phyloP scores from a whole-genome alignment of 1,139 yeast species.

The Blastobotrys capitulatus region DNA sequence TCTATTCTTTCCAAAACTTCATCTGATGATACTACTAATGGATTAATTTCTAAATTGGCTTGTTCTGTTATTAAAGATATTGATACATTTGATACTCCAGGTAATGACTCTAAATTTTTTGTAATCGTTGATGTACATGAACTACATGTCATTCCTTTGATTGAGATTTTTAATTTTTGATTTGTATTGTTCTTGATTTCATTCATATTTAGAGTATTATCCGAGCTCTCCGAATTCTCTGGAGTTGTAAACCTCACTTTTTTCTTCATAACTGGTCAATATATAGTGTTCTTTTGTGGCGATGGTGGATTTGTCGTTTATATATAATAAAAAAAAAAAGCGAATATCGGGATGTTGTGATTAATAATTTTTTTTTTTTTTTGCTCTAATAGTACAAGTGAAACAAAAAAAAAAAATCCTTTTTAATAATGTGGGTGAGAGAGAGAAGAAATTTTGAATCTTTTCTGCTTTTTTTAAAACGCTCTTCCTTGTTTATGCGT shows the following conservation, averaged over 20 bases:
- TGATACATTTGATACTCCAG: constrained; percentile 47
- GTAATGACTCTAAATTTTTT: constrained; percentile 41
- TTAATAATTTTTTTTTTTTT: no score
- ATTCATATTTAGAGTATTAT: no score
- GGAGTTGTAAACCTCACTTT: constrained; percentile 8
- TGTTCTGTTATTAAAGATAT: constrained; percentile 74
- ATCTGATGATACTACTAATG: constrained; percentile 31
- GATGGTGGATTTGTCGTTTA: no score
- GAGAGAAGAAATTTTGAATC: no score
- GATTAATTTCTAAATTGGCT: constrained; percentile 51
- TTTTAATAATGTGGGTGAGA: no score
- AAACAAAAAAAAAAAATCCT: no score
- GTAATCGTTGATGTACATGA: constrained; percentile 69
- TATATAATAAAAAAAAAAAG: no score
- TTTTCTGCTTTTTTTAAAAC: no score
- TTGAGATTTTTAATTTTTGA: constrained; percentile 12
- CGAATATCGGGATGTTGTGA: no score
- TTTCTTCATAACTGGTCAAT: not conserved
- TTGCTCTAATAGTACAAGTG: no score
- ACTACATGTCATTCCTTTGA: constrained; percentile 82
- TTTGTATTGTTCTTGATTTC: not conserved
- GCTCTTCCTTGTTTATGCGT: no score
- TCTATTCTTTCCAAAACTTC: constrained; percentile 50
- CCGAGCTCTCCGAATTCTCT: not conserved
- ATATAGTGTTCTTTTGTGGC: no score